phyloP scores from a whole-genome alignment of 108 stramenopile species.

The Fragilaria radians region DNA sequence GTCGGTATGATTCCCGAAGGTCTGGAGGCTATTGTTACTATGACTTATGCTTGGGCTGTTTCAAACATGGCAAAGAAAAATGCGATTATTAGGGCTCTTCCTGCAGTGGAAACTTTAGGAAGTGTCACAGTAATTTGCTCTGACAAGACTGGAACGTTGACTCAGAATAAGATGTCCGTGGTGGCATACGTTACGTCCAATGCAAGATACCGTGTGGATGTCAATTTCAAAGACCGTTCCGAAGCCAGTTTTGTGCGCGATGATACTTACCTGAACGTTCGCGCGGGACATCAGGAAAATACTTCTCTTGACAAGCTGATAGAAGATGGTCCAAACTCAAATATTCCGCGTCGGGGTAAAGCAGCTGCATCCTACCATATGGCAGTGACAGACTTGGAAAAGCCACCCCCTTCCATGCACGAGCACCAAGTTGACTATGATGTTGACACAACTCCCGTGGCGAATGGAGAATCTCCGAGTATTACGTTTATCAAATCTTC shows the following conservation, averaged over 20 bases:
- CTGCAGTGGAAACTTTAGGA: slow-evolving; percentile 96
- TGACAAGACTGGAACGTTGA: slow-evolving; percentile 99
- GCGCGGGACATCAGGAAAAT: slow-evolving; percentile 25
- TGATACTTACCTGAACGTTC: slow-evolving; percentile 48
- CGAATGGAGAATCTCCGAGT: slow-evolving; percentile 49
- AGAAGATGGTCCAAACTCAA: slow-evolving; percentile 14
- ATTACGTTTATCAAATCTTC: slow-evolving; percentile 44
- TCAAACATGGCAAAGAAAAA: slow-evolving; percentile 80
- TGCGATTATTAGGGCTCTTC: slow-evolving; percentile 86
- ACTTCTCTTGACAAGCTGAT: neutral
- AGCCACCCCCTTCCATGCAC: neutral
- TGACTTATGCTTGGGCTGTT: slow-evolving; percentile 89
- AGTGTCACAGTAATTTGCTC: slow-evolving; percentile 92
- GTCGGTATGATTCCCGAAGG: slow-evolving; percentile 98
- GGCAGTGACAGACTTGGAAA: neutral
- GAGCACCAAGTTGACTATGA: neutral
- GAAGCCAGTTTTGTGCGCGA: slow-evolving; percentile 58
- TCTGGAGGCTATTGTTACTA: slow-evolving; percentile 91
- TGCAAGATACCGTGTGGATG: slow-evolving; percentile 65
- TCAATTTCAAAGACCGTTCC: slow-evolving; percentile 45
- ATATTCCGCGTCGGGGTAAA: slow-evolving; percentile 1
- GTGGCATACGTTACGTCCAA: slow-evolving; percentile 71
- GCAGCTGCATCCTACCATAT: neutral
- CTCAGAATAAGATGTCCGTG: slow-evolving; percentile 91
- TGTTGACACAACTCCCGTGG: slow-evolving; percentile 22